These are phyloP conservation scores for Styphnolobium japonicum DNA, from an alignment of 306 rosid genomes.

Conservation along the genomic window DNA sequence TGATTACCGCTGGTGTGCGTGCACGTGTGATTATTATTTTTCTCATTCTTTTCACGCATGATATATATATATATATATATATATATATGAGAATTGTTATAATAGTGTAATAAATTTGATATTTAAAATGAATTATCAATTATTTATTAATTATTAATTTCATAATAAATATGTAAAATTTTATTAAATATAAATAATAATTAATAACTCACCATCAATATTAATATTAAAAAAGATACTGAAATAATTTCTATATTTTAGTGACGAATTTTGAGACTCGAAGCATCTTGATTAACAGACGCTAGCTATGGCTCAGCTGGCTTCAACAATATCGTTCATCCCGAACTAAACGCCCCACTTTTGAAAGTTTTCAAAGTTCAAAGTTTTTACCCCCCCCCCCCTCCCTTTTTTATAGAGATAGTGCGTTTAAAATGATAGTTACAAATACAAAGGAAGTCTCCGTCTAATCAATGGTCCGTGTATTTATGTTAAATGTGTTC, in stretches of 20 bases:
- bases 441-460: slow-evolving; percentile 9
- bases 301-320: neutral
- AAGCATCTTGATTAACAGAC: slow-evolving; percentile 9
- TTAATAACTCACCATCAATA: too few relatives aligned
- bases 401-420: neutral
- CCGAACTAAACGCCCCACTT: neutral
- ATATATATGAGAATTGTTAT: too few relatives aligned
- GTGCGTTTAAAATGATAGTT: slow-evolving; percentile 10
- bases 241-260: neutral
- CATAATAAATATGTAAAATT: too few relatives aligned
- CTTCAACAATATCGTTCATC: slow-evolving; percentile 2
- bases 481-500: slow-evolving; percentile 21
- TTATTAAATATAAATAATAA: too few relatives aligned
- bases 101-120: too few relatives aligned
- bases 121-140: too few relatives aligned
- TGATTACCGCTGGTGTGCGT: neutral
- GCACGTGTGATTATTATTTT: slow-evolving; percentile 5
- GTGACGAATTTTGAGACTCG: neutral
- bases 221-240: too few relatives aligned
- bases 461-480: neutral
- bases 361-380: slow-evolving; percentile 15
- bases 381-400: neutral
- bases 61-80: too few relatives aligned
- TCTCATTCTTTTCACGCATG: neutral
- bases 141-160: too few relatives aligned